Conservation (phyloP, 2,329 filamentous ascomycete genomes). For the Neoascochyta sp. region DNA sequence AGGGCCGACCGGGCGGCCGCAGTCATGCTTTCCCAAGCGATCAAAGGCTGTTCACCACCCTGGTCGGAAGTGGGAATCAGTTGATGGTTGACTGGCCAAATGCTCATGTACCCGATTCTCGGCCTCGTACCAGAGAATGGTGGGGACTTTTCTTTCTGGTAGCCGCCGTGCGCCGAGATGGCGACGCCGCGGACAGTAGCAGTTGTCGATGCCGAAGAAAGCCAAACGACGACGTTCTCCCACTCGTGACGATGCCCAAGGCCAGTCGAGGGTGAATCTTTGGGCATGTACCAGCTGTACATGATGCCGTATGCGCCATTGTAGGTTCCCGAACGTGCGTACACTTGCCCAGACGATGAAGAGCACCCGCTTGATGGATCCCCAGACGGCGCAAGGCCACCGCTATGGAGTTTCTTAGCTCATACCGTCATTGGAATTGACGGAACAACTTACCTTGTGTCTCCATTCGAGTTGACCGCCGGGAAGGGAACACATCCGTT, state of each 20-base stretch:
- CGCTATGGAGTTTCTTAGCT: too few species aligned
- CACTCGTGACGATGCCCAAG: slow-evolving; percentile 55
- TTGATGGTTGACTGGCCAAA: slow-evolving; percentile 50
- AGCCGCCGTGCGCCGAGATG: slow-evolving; percentile 51
- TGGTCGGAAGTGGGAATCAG: slow-evolving; percentile 41
- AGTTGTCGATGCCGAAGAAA: slow-evolving; percentile 39
- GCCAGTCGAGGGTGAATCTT: slow-evolving; percentile 45
- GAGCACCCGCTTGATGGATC: slow-evolving; percentile 40
- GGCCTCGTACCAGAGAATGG: slow-evolving; percentile 43
- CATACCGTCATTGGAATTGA: slow-evolving; percentile 1
- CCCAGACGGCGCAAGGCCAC: slow-evolving; percentile 44
- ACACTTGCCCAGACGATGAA: slow-evolving; percentile 50
- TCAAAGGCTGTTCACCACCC: slow-evolving; percentile 46
- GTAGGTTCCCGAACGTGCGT: slow-evolving; percentile 45
- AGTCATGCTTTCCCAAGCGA: slow-evolving; percentile 51
- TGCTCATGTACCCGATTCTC: slow-evolving; percentile 49
- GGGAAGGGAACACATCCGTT: slow-evolving; percentile 63
- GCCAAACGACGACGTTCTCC: slow-evolving; percentile 55
- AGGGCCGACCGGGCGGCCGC: slow-evolving; percentile 43
- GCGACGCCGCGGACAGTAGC: slow-evolving; percentile 50
- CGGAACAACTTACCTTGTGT: slow-evolving; percentile 49
- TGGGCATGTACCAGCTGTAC: slow-evolving; percentile 54
- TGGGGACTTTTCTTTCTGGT: slow-evolving; percentile 37
- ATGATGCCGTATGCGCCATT: slow-evolving; percentile 48
- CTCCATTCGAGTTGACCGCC: slow-evolving; percentile 55